Evolutionary conservation across 1,139 yeast genomes (phyloP), one percentile per base, ranked within the genome.

Genomic region (Geotrichum bryndzae): DNA sequence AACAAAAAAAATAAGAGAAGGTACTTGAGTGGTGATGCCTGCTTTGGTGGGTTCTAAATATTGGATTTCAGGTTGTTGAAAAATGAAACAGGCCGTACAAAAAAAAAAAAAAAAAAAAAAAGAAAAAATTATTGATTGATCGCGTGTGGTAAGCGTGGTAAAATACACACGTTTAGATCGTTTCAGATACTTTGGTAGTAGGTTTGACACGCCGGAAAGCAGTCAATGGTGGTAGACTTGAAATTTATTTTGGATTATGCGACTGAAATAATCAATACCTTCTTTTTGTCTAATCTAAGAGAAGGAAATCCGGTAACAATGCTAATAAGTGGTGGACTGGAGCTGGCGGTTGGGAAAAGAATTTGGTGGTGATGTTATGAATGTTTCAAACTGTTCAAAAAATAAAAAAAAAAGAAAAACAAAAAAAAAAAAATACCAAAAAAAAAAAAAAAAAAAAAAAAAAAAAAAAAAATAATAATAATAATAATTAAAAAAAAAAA

Each of bases 401-500:
- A 51, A 29, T 25, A 51, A 18, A 35, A 29, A 2, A 11, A 23
- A 48, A 11, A 31, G 31, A 1, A 52, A 13, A 27, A 53, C 8
- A 51, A 51, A 33, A 53, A 27, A 41, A 41, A 22, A 56, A 56
- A n/a, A 48, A 56, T 29, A 46, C 31, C 18, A 23, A 45, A 54
- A 25, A 15, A n/a, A 45, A 45, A 38, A n/a, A 7, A 22, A 51
- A 25, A 25, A 18, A 41, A 31, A 45, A 54, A 25, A 15, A n/a
- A 45, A 45, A 38, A n/a, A 7, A 22, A 51, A 25, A 25, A 18
- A 41, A 31, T 45, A 55, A 27, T 29, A 18, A 23, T 23, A 27
- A 41, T 18, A 35, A 52, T 38, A 27, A 45, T 18, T 51, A 57
- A 45, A 22, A 45, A 33, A 22, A 27, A n/a, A 45, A 51, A 51